Evolutionary conservation across 805 yeast species (phyloP), one percentile per base, ranked within the genome.

Genomic region (Candida coquimbonensis): DNA sequence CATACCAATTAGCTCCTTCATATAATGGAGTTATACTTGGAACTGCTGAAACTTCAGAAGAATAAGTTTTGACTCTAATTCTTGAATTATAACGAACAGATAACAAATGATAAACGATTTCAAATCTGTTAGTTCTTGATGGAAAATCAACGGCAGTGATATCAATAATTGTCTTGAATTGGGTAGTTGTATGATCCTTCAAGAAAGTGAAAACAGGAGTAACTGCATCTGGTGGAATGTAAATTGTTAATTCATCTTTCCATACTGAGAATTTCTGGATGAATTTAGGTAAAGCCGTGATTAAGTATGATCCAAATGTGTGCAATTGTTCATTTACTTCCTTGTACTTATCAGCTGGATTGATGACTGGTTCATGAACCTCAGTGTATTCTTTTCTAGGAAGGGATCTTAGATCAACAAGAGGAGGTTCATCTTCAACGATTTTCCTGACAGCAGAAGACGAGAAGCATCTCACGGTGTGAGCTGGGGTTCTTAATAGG

Each of bases 141-240:
- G 96, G 96, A 65, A 78, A 87, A 66, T 87, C 96, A 24, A 81
- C 95, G 13, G 87, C 95, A 31, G 96, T 87, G 46, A 87, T 77
- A 62, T 87, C 93, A 75, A 84, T 73, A 46, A 83, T 80, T 9
- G 83, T 65, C 65, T 84, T 87, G 70, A 78, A 87, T 67, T 87
- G 95, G 14, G 88, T 73, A 3, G 95, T 73, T 21, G 91, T 81
- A 66, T 87, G 95, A 64, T 85, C 78, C 56, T 77, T 78, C 65
- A 87, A 71, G 60, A 84, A 87, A 21, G 76, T 66, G 63, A 81
- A 66, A 48, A 80, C 80, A n/a, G 88, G 93, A 53, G 79, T 71
- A 45, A 87, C 64, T 7, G 88, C 90, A 24, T 76, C 67, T 39
- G 96, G 96, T 3, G 88, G 84, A 49, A 83, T 78, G 63, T 80